Conservation (phyloP, 2,329 filamentous ascomycete species). For the Colletotrichum shisoi region DNA sequence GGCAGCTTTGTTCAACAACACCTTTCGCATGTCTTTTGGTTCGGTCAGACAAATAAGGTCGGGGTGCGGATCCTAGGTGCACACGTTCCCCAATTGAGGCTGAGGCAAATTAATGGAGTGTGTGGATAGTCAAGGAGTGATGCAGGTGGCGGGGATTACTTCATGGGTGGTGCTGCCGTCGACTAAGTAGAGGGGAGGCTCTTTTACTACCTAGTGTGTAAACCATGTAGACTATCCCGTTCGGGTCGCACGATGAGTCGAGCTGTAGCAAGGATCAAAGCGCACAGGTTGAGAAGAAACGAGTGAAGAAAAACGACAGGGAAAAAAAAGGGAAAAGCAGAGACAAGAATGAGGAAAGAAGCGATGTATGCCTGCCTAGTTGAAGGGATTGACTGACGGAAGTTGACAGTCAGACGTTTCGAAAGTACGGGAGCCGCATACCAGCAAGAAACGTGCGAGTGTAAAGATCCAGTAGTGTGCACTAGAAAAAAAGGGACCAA, state of each 20-base stretch:
- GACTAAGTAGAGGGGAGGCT: slow-evolving; percentile 2
- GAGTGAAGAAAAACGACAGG: background rate
- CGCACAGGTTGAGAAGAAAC: too few relatives aligned
- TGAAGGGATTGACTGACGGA: slow-evolving; percentile 10
- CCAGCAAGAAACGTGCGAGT: slow-evolving; percentile 25
- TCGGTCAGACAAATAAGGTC: slow-evolving; percentile 28
- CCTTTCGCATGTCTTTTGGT: slow-evolving; percentile 11
- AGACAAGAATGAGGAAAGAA: background rate
- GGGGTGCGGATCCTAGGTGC: slow-evolving; percentile 32
- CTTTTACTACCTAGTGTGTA: background rate
- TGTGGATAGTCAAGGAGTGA: slow-evolving; percentile 29
- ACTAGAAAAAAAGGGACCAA: background rate
- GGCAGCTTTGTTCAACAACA: slow-evolving; percentile 10
- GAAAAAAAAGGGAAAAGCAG: background rate
- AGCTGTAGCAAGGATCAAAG: slow-evolving; percentile 30
- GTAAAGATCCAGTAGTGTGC: slow-evolving; percentile 18
- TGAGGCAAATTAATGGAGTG: slow-evolving; percentile 25
- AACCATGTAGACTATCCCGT: background rate
- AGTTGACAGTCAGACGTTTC: background rate
- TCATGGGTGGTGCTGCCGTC: slow-evolving; percentile 20
- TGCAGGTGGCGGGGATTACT: slow-evolving; percentile 38
- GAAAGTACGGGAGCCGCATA: slow-evolving; percentile 29
- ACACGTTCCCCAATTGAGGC: slow-evolving; percentile 25
- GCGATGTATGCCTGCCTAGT: background rate
- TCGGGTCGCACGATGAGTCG: slow-evolving; percentile 27